These are phyloP conservation scores for Aspergillus conjunctus DNA, from an alignment of 495 filamentous ascomycete species.

Conservation along the genomic window DNA sequence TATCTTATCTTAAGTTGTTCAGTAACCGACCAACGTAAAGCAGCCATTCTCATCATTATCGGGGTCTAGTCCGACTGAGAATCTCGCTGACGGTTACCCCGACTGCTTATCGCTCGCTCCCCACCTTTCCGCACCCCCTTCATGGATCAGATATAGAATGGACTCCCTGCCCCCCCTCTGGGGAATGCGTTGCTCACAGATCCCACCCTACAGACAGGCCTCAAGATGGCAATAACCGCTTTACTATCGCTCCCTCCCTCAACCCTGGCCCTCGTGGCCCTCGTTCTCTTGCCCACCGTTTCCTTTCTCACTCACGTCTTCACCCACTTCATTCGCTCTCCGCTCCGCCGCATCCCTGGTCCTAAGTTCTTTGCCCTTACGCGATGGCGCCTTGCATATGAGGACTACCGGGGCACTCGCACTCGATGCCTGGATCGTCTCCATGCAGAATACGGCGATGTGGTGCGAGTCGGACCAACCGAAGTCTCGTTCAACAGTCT, in stretches of 20 bases:
- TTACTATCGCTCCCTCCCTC: not conserved
- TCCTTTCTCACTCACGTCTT: not conserved
- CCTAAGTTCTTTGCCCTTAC: conserved; percentile 32
- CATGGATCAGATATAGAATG: conserved; percentile 1
- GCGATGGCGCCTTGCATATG: conserved; percentile 28
- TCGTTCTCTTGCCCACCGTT: not conserved
- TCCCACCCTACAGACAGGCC: not conserved
- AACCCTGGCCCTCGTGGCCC: not conserved
- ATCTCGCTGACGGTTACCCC: conserved; percentile 15
- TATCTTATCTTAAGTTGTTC: too few relatives aligned
- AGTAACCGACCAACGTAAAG: too few relatives aligned
- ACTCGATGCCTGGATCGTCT: conserved; percentile 32
- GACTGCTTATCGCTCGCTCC: conserved; percentile 3
- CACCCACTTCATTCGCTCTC: conserved; percentile 1
- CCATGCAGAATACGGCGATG: conserved; percentile 41
- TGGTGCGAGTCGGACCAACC: conserved; percentile 46
- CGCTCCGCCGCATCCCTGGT: conserved; percentile 25
- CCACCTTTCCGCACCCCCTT: not conserved
- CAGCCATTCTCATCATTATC: not conserved
- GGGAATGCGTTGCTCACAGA: not conserved
- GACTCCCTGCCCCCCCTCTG: not conserved
- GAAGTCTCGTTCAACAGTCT: conserved; percentile 40
- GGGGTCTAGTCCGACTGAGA: not conserved
- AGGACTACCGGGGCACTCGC: conserved; percentile 37
- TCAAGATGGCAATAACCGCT: not conserved